Evolutionary conservation across 345 rosid species (phyloP), one percentile per base, ranked within the genome.

Genomic region (Mallotus nudiflorus): DNA sequence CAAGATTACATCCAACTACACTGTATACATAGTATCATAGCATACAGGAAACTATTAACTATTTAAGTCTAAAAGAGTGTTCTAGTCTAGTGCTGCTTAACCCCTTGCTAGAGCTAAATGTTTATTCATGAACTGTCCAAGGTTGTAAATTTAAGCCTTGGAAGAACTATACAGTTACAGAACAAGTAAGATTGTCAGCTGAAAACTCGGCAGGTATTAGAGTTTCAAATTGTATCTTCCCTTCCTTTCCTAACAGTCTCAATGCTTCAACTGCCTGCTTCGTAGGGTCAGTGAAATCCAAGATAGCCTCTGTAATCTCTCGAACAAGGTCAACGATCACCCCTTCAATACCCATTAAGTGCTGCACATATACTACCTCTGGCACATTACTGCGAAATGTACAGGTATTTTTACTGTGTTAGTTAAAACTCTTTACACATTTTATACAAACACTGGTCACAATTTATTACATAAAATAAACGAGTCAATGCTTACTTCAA

Each of bases 311-410:
- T 3, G 39, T 71, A 3, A 67, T 77, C 65, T 77, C 80, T 4
- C 44, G 40, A 25, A 71, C 80, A 6, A 62, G 59, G 22, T 77
- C 76, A 7, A 72, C 80, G 11, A 77, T 77, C 37, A 77, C 76
- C 27, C 80, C 80, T 52, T 77, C 73, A 22, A 77, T 54, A 1
- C 76, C 80, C 73, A 77, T 67, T 42, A 67, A 4, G 27, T 56
- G 65, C 33, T 77, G 80, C 58, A 54, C 58, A 57, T 53, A 62
- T 10, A 77, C 80, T 8, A 72, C 63, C 66, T 76, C 72, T 3
- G 68, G 59, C 44, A 66, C 35, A 16, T 71, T 71, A 28, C 80
- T 76, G 58, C 74, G 18, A 46, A 52, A 37, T 29, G 42, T 9
- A 31, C 31, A 45, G 16, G 27, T 22, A 52, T 46, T 45, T 51